Evolutionary conservation across 2,329 filamentous ascomycete genomes (phyloP).

Genomic region (Monilinia polystroma): DNA sequence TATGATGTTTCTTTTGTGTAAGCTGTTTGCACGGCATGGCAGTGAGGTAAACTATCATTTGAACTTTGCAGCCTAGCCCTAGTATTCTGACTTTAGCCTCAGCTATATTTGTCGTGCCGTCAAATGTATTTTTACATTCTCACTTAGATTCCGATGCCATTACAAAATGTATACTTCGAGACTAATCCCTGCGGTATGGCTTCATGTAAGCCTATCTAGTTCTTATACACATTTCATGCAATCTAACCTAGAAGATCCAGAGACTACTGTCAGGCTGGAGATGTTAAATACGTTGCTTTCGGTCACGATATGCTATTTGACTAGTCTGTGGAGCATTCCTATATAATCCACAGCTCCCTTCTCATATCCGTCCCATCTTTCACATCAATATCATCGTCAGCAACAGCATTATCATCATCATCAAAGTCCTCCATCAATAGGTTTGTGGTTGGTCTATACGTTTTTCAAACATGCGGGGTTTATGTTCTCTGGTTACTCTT

Average conservation of each 20-base stretch:
- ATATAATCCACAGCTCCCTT: conserved; percentile 1
- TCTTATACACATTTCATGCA: neutral
- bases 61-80: neutral
- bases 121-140: neutral
- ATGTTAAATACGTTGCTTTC: neutral
- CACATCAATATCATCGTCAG: conserved; percentile 2
- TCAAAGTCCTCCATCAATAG: neutral
- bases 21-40: neutral
- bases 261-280: neutral
- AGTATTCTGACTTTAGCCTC: neutral
- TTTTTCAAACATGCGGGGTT: conserved; percentile 11
- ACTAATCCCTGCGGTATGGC: neutral
- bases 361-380: neutral
- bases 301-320: neutral
- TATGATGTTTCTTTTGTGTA: neutral
- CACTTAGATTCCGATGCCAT: neutral
- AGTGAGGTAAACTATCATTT: neutral
- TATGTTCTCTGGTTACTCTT: conserved; percentile 19
- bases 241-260: neutral
- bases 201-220: neutral
- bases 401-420: neutral
- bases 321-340: neutral
- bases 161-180: neutral
- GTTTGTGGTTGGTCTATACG: neutral
- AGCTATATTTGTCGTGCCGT: neutral